Evolutionary conservation across 352 stramenopile species (phyloP).

Genomic region (Phytophthora sansomeana): DNA sequence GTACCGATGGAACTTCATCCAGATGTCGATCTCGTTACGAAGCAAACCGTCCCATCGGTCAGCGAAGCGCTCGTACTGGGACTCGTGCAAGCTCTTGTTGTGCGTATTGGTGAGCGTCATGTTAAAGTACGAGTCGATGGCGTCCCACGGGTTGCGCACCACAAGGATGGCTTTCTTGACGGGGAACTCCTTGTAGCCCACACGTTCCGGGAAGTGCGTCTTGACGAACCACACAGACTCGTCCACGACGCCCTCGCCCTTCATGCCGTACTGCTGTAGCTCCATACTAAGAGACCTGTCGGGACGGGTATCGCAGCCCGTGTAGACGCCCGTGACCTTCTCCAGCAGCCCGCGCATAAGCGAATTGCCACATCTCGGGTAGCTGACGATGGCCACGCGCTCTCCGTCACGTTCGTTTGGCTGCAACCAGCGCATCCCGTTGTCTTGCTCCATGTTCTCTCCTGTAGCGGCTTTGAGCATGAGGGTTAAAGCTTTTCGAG

Average conservation of each 20-base stretch:
- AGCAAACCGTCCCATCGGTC: slow-evolving; percentile 92
- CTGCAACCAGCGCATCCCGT: slow-evolving; percentile 72
- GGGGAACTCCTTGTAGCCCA: slow-evolving; percentile 88
- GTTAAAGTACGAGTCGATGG: slow-evolving; percentile 99
- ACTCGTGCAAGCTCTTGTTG: slow-evolving; percentile 91
- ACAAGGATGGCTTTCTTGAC: slow-evolving; percentile 88
- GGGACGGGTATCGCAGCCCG: slow-evolving; percentile 96
- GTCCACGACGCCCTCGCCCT: slow-evolving; percentile 94
- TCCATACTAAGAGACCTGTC: slow-evolving; percentile 93
- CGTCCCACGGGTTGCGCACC: slow-evolving; percentile 97
- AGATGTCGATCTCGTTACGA: slow-evolving; percentile 92
- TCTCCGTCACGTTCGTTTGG: slow-evolving; percentile 70
- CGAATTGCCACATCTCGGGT: slow-evolving; percentile 98
- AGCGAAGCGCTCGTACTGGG: slow-evolving; percentile 88
- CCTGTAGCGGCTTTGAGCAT: slow-evolving; percentile 30
- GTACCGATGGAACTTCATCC: slow-evolving; percentile 92
- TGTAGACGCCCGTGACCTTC: slow-evolving; percentile 95
- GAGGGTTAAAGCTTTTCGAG: slow-evolving; percentile 43
- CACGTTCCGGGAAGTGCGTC: slow-evolving; percentile 97
- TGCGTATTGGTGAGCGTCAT: slow-evolving; percentile 96
- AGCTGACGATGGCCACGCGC: slow-evolving; percentile 94
- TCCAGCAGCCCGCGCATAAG: slow-evolving; percentile 97
- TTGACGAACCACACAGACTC: slow-evolving; percentile 97
- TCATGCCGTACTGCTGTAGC: slow-evolving; percentile 90
- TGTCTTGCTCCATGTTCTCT: slow-evolving; percentile 12